Conservation (phyloP, 2,329 filamentous ascomycete genomes). For the Paradendryphiella salina region DNA sequence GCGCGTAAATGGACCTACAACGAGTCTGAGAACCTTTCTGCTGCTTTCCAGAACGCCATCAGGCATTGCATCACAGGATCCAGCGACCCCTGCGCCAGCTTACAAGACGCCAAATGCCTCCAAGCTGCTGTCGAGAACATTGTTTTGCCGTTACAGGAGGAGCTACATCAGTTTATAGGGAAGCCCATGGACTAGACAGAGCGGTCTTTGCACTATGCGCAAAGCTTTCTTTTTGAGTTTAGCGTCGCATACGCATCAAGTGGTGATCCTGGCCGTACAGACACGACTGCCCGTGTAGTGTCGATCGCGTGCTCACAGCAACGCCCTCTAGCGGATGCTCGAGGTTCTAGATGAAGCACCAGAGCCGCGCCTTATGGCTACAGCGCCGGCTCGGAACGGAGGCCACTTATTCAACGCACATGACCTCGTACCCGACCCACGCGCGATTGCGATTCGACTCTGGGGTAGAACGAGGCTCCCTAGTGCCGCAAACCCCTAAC, state of each 20-base stretch:
- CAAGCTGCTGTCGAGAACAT: slow-evolving; percentile 46
- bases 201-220: too few species aligned
- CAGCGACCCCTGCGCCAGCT: slow-evolving; percentile 38
- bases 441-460: slow-evolving; percentile 27
- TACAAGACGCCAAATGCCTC: slow-evolving; percentile 42
- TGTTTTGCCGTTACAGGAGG: slow-evolving; percentile 44
- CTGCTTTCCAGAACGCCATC: slow-evolving; percentile 42
- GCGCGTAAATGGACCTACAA: slow-evolving; percentile 42
- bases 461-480: slow-evolving; percentile 22
- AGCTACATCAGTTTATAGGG: slow-evolving; percentile 43
- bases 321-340: too few species aligned
- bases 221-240: too few species aligned
- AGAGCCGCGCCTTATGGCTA: slow-evolving; percentile 6
- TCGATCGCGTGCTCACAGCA: too few species aligned
- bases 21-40: slow-evolving; percentile 43
- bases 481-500: slow-evolving; percentile 23
- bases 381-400: slow-evolving; percentile 14
- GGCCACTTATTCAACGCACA: slow-evolving; percentile 28
- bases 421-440: slow-evolving; percentile 38
- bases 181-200: slow-evolving; percentile 23
- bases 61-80: slow-evolving; percentile 43
- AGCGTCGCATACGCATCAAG: too few species aligned
- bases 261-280: too few species aligned
- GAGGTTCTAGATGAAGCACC: neutral
- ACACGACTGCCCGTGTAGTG: too few species aligned